Conservation (phyloP, 2,329 filamentous ascomycete species). For the Aspergillus sergii region DNA sequence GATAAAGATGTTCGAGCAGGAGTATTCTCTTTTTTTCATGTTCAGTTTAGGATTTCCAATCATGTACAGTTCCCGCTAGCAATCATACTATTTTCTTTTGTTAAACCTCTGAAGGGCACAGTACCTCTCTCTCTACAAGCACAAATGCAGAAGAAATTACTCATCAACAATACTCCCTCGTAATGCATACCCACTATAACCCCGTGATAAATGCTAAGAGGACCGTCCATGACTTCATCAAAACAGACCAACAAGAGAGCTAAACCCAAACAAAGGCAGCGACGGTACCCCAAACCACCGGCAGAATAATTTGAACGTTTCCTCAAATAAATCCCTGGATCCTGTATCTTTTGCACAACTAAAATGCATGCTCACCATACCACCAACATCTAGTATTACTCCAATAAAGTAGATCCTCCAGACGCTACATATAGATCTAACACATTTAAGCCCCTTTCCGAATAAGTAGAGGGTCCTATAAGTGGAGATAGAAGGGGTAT, state of each 20-base stretch:
- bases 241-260: neutral
- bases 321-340: neutral
- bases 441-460: no score
- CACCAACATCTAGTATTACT: neutral
- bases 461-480: no score
- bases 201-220: no score
- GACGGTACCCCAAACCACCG: no score
- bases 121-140: neutral
- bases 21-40: conserved; percentile 9
- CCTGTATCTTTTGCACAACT: neutral
- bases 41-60: conserved; percentile 6
- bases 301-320: neutral
- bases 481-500: no score
- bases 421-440: neutral
- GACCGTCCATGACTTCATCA: neutral
- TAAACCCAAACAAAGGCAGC: neutral
- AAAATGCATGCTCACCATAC: neutral
- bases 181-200: no score
- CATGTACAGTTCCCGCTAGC: conserved; percentile 7
- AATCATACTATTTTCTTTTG: conserved; percentile 6
- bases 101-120: neutral
- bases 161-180: no score
- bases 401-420: neutral
- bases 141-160: neutral
- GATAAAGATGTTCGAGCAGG: conserved; percentile 7